phyloP scores from a whole-genome alignment of 257 asterid genomes.

The Jacaranda copaia region DNA sequence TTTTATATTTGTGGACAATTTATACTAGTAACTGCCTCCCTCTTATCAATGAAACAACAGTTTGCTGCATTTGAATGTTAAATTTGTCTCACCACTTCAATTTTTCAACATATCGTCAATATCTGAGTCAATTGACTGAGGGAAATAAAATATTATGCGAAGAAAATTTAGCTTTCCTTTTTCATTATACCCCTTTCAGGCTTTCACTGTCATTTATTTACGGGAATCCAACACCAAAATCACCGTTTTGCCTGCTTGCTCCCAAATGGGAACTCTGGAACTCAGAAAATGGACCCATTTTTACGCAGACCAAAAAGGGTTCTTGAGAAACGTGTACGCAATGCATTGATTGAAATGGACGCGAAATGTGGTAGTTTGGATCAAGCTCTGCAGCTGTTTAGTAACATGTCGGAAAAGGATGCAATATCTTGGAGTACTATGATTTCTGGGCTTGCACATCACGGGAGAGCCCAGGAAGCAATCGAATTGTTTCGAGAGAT shows the following conservation, averaged over 20 bases:
- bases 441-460: conserved; percentile 79
- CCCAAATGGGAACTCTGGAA: conserved; percentile 75
- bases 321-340: conserved; percentile 63
- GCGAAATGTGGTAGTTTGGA: conserved; percentile 71
- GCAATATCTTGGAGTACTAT: conserved; percentile 82
- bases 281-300: conserved; percentile 81
- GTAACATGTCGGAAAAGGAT: conserved; percentile 55
- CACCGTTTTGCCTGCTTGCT: conserved; percentile 75
- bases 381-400: conserved; percentile 68
- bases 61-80: conserved; percentile 16
- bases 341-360: conserved; percentile 87
- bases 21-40: conserved; percentile 56
- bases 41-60: conserved; percentile 38
- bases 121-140: too few relatives aligned
- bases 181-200: too few relatives aligned
- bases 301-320: conserved; percentile 59
- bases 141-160: too few relatives aligned
- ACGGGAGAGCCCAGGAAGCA: conserved; percentile 77
- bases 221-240: conserved; percentile 18
- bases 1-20: conserved; percentile 63
- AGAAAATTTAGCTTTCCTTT: too few relatives aligned
- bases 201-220: too few relatives aligned
- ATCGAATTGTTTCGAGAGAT: conserved; percentile 58
- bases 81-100: not conserved
- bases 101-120: not conserved